Percentiles rank a stretch among this genome's conserved stretches.
These are phyloP conservation scores for Aspergillus unguis DNA, from an alignment of 2,329 filamentous ascomycete genomes.

Conservation along the genomic window DNA sequence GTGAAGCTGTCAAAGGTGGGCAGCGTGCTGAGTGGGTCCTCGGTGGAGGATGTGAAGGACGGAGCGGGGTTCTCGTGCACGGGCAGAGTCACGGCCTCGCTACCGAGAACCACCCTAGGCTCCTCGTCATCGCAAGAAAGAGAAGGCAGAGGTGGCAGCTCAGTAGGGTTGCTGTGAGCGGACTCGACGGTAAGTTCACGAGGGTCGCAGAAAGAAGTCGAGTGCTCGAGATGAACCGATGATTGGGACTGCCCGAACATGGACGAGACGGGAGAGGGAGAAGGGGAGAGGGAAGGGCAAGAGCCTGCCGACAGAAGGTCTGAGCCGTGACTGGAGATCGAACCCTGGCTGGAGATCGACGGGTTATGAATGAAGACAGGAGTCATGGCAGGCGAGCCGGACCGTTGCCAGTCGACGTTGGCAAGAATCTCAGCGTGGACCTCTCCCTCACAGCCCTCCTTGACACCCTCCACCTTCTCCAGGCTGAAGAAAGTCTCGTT, in stretches of 20 bases:
- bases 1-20: conserved; percentile 81
- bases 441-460: conserved; percentile 69
- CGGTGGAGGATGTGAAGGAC: conserved; percentile 40
- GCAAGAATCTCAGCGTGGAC: conserved; percentile 69
- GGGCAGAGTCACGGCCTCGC: conserved; percentile 36
- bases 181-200: conserved; percentile 75
- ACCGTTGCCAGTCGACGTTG: conserved; percentile 70
- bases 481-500: conserved; percentile 74
- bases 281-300: conserved; percentile 83
- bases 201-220: conserved; percentile 84
- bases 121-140: conserved; percentile 50
- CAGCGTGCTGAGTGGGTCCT: conserved; percentile 57
- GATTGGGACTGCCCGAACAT: conserved; percentile 77
- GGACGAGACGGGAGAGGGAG: conserved; percentile 70
- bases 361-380: conserved; percentile 70
- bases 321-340: conserved; percentile 60
- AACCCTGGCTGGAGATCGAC: conserved; percentile 61
- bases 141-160: conserved; percentile 58
- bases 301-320: conserved; percentile 68
- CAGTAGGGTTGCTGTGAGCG: conserved; percentile 47
- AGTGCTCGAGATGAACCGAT: conserved; percentile 57
- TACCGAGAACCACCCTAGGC: conserved; percentile 35
- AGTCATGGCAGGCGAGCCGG: conserved; percentile 79
- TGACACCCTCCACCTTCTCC: conserved; percentile 64
- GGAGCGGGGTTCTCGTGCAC: conserved; percentile 37